Base-by-base conservation (phyloP, 495 filamentous ascomycete species). In the Patellaria atrata region DNA sequence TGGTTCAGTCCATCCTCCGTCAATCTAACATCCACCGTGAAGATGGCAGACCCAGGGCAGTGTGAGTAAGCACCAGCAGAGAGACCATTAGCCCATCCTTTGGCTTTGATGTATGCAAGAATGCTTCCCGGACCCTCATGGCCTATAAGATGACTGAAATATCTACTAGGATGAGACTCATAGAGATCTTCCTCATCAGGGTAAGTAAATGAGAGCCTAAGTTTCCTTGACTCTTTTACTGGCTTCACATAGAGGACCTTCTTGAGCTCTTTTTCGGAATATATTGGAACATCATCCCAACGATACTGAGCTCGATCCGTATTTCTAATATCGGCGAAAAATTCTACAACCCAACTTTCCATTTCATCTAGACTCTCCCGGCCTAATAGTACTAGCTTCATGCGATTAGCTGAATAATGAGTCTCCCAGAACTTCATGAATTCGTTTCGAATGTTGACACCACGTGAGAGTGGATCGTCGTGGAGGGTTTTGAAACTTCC, bases 51-150 rank as follows among this genome's bases (percentile, higher is more conserved):
- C 16, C 86, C 89, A 3, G 85, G 81, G 47, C 83, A 87, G 16
- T 91, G 59, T 3, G 73, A 62, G 51, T 72, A 75, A 15, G 71
- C 65, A 23, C 87, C 89, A 34, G 87, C 82, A 39, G 73, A 76
- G 8, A 99, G 61, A 2, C 74, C 75, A 59, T 92, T 94, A 7
- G 79, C 84, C 91, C 85, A 96, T 27, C 91, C 89, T 56, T 91
- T 94, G 15, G 72, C 77, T 58, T 96, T 99, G 52, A 94, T 70
- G 53, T 94, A 86, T 1, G 89, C 76, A 54, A 99, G 72, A 44
- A 99, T 86, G 60, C 89, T 94, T 2, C 89, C 89, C 5, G 89
- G 89, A 1, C 89, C 89, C 56, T 99, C 89, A 43, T 99, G 91
- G 10, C 89, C 89, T 43, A 99, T 86, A 28, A 99, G 57, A 51